Conservation (phyloP, 1,284 basidiomycete species). For the Melampsora americana region DNA sequence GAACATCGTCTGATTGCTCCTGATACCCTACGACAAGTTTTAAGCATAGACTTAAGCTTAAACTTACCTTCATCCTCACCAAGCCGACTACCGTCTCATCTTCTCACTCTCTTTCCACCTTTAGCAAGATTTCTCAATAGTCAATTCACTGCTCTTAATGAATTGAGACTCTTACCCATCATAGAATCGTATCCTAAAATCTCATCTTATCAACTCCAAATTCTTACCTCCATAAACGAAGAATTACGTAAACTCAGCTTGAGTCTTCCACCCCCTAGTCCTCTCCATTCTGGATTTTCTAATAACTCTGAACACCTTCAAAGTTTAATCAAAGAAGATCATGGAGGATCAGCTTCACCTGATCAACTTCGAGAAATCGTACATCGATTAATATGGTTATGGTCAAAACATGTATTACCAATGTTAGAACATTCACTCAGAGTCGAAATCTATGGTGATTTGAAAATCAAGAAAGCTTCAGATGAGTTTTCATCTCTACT, state of each 20-base stretch:
- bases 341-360: neutral
- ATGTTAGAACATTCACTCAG: constrained; percentile 20
- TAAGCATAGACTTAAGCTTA: neutral
- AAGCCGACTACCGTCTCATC: constrained; percentile 1
- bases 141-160: constrained; percentile 32
- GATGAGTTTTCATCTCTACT: neutral
- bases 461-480: neutral
- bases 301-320: neutral
- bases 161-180: constrained; percentile 22
- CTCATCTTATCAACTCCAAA: neutral
- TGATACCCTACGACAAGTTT: constrained; percentile 10
- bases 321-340: neutral
- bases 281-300: neutral
- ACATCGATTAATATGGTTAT: constrained; percentile 11
- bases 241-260: neutral
- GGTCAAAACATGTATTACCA: constrained; percentile 14
- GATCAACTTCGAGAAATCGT: constrained; percentile 1
- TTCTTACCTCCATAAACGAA: neutral
- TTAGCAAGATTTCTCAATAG: constrained; percentile 12
- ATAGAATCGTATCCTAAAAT: constrained; percentile 9
- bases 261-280: neutral
- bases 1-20: constrained; percentile 16
- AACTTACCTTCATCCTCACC: neutral
- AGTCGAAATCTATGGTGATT: constrained; percentile 19
- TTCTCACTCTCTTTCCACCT: constrained; percentile 15